Conservation (phyloP, 768 basidiomycete genomes). For the Macrolepiota albuminosa region DNA sequence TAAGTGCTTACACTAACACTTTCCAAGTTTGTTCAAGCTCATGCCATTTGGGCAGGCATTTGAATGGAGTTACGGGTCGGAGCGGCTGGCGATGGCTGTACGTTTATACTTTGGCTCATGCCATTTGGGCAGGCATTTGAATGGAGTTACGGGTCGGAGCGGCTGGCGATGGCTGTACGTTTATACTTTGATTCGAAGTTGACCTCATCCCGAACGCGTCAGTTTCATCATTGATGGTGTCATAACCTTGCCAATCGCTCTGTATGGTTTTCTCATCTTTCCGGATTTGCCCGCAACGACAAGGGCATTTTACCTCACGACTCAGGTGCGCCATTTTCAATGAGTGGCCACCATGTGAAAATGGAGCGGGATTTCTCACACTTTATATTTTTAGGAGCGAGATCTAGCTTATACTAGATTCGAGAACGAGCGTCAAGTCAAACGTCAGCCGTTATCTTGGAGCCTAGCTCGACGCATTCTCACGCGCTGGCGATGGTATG, state of each 20-base stretch:
- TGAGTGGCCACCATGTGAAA: background rate
- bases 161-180: constrained; percentile 68
- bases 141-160: constrained; percentile 46
- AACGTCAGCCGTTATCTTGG: constrained; percentile 42
- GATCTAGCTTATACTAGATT: constrained; percentile 46
- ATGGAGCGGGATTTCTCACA: constrained; percentile 6
- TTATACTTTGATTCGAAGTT: background rate
- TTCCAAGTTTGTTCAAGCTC: background rate
- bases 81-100: constrained; percentile 70
- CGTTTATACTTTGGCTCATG: constrained; percentile 34
- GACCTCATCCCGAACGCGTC: constrained; percentile 3
- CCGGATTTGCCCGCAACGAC: constrained; percentile 67
- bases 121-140: constrained; percentile 40
- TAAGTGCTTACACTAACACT: constrained; percentile 29
- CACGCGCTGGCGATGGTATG: constrained; percentile 65
- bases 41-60: constrained; percentile 35
- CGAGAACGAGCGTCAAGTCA: constrained; percentile 33
- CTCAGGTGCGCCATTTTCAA: constrained; percentile 35
- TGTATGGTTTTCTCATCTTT: constrained; percentile 69
- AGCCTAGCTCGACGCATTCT: constrained; percentile 43
- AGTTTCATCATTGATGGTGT: constrained; percentile 67
- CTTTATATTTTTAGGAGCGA: constrained; percentile 40
- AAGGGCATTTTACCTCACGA: constrained; percentile 56
- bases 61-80: constrained; percentile 46
- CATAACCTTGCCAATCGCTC: constrained; percentile 67